Base-by-base conservation (phyloP, 2,329 filamentous ascomycete species). In the Colletotrichum tofieldiae region DNA sequence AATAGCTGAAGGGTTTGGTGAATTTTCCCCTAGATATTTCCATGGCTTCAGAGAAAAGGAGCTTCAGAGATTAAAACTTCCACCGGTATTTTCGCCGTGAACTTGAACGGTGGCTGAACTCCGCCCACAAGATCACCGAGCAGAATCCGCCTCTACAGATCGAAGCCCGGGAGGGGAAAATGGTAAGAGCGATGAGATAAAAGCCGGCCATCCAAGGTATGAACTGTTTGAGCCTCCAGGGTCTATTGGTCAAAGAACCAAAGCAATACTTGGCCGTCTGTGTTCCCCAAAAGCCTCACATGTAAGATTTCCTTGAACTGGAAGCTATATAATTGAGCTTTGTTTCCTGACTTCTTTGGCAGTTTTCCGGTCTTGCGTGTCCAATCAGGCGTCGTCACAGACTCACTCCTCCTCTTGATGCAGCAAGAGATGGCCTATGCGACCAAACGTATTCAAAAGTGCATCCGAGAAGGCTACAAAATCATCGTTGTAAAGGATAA, bases 401-500 rank as follows among this genome's bases (percentile, higher is more conserved):
- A 26, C 2, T 65, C 60, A 8, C 32, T 54, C 6, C 20, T 65
- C 23, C n/a, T 68, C 14, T 18, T 64, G 58, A 32, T 54, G 52
- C 60, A 59, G 29, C 49, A 43, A 3, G 18, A 52, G 29, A 23
- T 26, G 4, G 61, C 39, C 8, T 59, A 59, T 23, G 37, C 29
- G 3, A 59, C 47, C 35, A 64, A 59, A n/a, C 52, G 51, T 20
- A 52, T 65, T 14, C 39, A 59, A 51, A 59, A 59, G 12, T 55
- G 52, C 18, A 32, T 39, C 3, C 32, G 60, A 14, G 59, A 64
- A 35, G 49, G 58, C 1, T 43, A 63, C 26, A 43, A 54, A 37
- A 63, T 45, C 47, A 64, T 45, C 0, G 49, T 52, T 35, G 12
- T 45, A 5, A 64, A 64, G 32, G 12, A 54, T 0, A 32, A 20